phyloP scores from a whole-genome alignment of 495 filamentous ascomycete species.

The Talaromyces trachyspermus region DNA sequence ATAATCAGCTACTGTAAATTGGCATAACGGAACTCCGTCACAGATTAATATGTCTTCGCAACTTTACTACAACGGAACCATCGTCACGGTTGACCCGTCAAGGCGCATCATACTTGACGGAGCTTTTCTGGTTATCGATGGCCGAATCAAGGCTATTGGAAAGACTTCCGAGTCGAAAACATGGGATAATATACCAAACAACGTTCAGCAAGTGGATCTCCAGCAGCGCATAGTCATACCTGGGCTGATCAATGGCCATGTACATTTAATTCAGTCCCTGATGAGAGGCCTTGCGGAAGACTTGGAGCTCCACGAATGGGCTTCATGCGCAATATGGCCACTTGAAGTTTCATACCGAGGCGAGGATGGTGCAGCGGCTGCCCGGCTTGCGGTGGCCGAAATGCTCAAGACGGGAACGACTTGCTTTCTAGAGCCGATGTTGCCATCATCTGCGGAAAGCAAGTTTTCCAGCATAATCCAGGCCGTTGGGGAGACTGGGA shows the following conservation, averaged over 20 bases:
- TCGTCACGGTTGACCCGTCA: constrained; percentile 37
- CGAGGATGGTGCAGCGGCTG: constrained; percentile 41
- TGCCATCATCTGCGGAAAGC: constrained; percentile 39
- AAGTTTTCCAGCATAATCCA: constrained; percentile 37
- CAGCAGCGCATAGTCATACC: constrained; percentile 38
- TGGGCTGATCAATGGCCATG: constrained; percentile 42
- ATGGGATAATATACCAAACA: neutral
- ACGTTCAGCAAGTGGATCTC: constrained; percentile 17
- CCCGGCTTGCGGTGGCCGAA: constrained; percentile 38
- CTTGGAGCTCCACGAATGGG: constrained; percentile 37
- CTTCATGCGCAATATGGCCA: constrained; percentile 42
- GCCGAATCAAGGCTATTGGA: constrained; percentile 34
- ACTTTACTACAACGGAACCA: no score
- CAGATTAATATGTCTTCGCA: no score
- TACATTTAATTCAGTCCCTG: constrained; percentile 42
- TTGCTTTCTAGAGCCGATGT: constrained; percentile 46
- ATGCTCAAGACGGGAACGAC: constrained; percentile 46
- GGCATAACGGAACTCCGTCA: no score
- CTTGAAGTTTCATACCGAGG: constrained; percentile 38
- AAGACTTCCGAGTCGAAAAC: constrained; percentile 23
- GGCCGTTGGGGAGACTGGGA: constrained; percentile 41
- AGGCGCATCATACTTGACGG: constrained; percentile 41
- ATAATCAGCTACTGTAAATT: no score
- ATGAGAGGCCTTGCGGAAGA: constrained; percentile 43
- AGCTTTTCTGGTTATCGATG: constrained; percentile 28